Conservation (phyloP, 768 basidiomycete species). For the Leccinum obscurum region DNA sequence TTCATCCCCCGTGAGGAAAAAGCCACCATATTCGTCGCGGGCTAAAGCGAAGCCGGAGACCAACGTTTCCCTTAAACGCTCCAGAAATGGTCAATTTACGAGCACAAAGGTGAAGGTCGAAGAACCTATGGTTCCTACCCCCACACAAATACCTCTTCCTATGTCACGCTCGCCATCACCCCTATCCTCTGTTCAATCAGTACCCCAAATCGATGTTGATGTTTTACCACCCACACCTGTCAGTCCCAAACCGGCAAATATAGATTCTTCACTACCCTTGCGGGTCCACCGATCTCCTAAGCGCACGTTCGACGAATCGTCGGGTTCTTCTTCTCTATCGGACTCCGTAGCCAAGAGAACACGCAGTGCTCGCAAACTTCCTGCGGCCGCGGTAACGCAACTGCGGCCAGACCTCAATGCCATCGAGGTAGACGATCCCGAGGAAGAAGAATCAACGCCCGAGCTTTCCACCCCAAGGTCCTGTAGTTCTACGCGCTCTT, state of each 20-base stretch:
- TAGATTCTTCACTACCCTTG: constrained; percentile 19
- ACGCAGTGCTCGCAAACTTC: constrained; percentile 29
- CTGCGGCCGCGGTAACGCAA: constrained; percentile 15
- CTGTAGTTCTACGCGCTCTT: constrained; percentile 32
- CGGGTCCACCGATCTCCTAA: constrained; percentile 53
- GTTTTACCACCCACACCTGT: constrained; percentile 30
- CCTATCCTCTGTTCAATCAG: constrained; percentile 28
- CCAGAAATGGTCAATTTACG: constrained; percentile 27
- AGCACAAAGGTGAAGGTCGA: constrained; percentile 24
- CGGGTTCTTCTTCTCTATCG: constrained; percentile 41
- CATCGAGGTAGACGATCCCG: constrained; percentile 31
- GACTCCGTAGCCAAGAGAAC: constrained; percentile 39
- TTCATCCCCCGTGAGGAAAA: constrained; percentile 37
- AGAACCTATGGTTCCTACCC: constrained; percentile 24
- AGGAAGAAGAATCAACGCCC: constrained; percentile 39
- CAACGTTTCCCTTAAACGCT: constrained; percentile 17
- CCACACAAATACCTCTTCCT: constrained; percentile 38
- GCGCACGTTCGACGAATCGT: constrained; percentile 60
- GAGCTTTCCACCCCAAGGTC: constrained; percentile 42
- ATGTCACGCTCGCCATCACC: constrained; percentile 40
- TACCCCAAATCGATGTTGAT: constrained; percentile 28
- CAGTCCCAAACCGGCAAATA: constrained; percentile 13
- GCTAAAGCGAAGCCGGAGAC: constrained; percentile 28
- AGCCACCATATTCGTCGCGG: constrained; percentile 31
- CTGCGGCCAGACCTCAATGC: constrained; percentile 15